phyloP scores from a whole-genome alignment of 768 basidiomycete species.

The Termitomyces sp. region DNA sequence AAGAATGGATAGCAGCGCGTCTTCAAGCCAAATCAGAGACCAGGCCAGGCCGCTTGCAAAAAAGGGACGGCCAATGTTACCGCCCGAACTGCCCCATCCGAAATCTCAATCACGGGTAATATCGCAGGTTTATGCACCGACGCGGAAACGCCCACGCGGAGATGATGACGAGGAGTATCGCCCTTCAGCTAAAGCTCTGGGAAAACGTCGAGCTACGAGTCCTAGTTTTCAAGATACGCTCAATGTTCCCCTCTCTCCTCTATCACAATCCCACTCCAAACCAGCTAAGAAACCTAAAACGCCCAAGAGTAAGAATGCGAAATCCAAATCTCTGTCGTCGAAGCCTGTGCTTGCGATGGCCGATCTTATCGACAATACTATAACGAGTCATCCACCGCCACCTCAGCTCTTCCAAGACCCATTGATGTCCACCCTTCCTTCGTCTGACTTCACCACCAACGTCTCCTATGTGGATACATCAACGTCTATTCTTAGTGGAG shows the following conservation, averaged over 20 bases:
- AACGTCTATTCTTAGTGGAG: too few species aligned
- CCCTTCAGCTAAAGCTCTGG: constrained; percentile 31
- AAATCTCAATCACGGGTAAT: neutral
- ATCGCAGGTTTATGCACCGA: neutral
- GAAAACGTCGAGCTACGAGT: constrained; percentile 25
- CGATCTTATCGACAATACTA: neutral
- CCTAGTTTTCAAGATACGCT: neutral
- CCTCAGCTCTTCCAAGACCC: neutral
- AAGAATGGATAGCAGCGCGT: neutral
- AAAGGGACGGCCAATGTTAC: neutral
- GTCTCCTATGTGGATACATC: neutral
- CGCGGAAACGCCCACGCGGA: neutral
- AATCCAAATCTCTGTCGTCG: too few species aligned
- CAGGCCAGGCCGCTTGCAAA: too few species aligned
- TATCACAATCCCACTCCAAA: neutral
- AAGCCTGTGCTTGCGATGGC: neutral
- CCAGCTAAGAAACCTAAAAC: neutral
- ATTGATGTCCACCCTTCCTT: neutral
- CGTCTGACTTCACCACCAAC: too few species aligned
- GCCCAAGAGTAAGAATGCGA: neutral
- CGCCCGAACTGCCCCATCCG: neutral
- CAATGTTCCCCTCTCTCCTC: neutral
- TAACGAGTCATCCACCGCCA: neutral
- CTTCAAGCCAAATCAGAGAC: neutral
- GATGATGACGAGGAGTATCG: neutral